Evolutionary conservation across 169 alveolate species (phyloP), one percentile per base, ranked within the genome.

Genomic region (Perkinsus olseni): DNA sequence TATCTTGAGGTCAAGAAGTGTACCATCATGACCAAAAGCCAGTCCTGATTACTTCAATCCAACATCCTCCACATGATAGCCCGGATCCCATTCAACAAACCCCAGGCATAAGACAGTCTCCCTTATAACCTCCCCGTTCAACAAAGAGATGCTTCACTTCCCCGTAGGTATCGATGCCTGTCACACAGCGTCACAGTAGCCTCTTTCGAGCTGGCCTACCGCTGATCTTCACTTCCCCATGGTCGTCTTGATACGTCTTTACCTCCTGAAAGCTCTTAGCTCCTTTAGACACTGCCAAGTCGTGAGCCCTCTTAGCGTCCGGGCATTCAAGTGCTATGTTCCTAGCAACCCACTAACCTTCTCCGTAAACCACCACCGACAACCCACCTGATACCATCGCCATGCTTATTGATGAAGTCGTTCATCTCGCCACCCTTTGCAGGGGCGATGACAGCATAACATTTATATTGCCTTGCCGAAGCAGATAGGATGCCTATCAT

Each of bases 101-200:
- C 98, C 98, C 91, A n/a, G 98, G 98, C 93, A 96, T 62, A 93
- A 97, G 28, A 62, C 34, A 96, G 40, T 93, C 94, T 24, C 98
- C 98, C 20, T 94, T 95, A 74, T 97, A 97, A 45, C 94, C 97
- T 48, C 92, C 93, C 40, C 96, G 95, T 91, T 97, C 94, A 91
- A 97, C 96, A 74, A 97, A 95, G 0, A 97, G 95, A 91, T 97
- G 97, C 39, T 94, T 91, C 21, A 97, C 96, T 91, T 97, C 98
- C n/a, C 98, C 98, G 91, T 96, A 97, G 21, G 97, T 96, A 74
- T 97, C 94, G 31, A 97, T 96, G 8, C 82, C 82, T 62, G 17
- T 1, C 8, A 4, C 82, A 62, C 82, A 4, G 10, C 31, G 1
- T 21, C 82, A 13, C 82, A 62, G 82, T 24, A 28, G 82, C 82